Conservation (phyloP, 2,329 filamentous ascomycete species). For the Bipolaris oryzae region DNA sequence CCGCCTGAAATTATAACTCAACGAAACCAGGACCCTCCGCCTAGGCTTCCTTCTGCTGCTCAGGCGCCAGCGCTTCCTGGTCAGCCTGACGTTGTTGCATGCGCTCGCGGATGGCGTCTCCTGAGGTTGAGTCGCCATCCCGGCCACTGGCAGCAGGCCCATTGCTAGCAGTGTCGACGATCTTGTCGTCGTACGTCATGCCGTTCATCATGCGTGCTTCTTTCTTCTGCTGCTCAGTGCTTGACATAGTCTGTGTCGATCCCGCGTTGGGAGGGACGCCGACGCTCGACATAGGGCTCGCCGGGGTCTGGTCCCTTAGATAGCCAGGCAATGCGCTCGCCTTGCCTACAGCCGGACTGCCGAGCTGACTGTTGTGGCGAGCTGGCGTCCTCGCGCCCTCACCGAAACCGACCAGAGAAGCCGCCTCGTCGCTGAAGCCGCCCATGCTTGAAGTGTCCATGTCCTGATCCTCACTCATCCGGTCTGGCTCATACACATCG, state of each 20-base stretch:
- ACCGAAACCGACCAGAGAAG: slow-evolving; percentile 87
- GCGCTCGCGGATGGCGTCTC: slow-evolving; percentile 67
- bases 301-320: slow-evolving; percentile 39
- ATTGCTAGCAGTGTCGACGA: slow-evolving; percentile 49
- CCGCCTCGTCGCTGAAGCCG: slow-evolving; percentile 84
- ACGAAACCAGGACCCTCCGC: slow-evolving; percentile 3
- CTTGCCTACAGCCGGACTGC: slow-evolving; percentile 73
- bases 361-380: slow-evolving; percentile 68
- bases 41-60: slow-evolving; percentile 29
- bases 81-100: slow-evolving; percentile 38
- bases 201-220: slow-evolving; percentile 55
- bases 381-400: slow-evolving; percentile 74
- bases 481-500: slow-evolving; percentile 67
- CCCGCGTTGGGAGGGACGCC: slow-evolving; percentile 14
- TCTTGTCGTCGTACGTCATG: slow-evolving; percentile 52
- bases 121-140: slow-evolving; percentile 61
- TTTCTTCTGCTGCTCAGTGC: slow-evolving; percentile 45
- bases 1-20: slow-evolving; percentile 9
- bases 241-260: slow-evolving; percentile 38
- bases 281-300: slow-evolving; percentile 43
- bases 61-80: slow-evolving; percentile 34
- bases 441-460: slow-evolving; percentile 69
- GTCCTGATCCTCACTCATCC: slow-evolving; percentile 70
- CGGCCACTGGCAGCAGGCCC: slow-evolving; percentile 39
- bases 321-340: slow-evolving; percentile 44